Evolutionary conservation across 805 yeast species (phyloP).

Genomic region (Kodamaea kaohsiungensis): DNA sequence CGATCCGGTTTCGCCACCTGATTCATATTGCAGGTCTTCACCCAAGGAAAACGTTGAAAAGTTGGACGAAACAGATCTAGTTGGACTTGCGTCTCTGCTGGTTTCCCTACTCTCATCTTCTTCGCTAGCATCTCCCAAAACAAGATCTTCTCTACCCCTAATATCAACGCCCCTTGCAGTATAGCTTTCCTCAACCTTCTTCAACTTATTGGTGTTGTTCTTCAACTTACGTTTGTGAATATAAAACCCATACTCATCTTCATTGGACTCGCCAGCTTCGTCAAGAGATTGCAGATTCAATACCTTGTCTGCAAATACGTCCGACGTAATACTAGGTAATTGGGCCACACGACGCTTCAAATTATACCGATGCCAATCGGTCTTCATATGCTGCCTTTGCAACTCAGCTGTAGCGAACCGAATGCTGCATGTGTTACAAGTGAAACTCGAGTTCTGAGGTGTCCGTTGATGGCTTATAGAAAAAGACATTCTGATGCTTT

Average conservation of each 20-base stretch:
- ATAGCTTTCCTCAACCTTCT: constrained; percentile 30
- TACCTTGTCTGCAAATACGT: constrained; percentile 67
- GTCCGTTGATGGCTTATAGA: constrained; percentile 27
- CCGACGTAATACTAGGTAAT: constrained; percentile 46
- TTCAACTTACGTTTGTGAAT: constrained; percentile 30
- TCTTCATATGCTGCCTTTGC: constrained; percentile 92
- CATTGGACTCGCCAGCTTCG: constrained; percentile 28
- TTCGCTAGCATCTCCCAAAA: constrained; percentile 36
- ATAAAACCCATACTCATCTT: constrained; percentile 58
- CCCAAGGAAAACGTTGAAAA: constrained; percentile 59
- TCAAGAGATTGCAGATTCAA: constrained; percentile 20
- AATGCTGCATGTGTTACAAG: constrained; percentile 89
- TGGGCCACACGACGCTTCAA: constrained; percentile 88
- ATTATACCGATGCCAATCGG: constrained; percentile 98
- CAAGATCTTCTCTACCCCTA: constrained; percentile 27
- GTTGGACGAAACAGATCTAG: constrained; percentile 55
- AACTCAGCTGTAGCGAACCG: constrained; percentile 78
- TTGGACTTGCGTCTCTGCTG: constrained; percentile 49
- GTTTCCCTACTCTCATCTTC: constrained; percentile 26
- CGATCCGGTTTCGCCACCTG: constrained; percentile 48
- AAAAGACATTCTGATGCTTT: constrained; percentile 8
- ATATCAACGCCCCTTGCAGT: constrained; percentile 31
- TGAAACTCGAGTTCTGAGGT: constrained; percentile 36
- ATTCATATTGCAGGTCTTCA: constrained; percentile 31
- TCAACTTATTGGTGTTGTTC: constrained; percentile 22